phyloP scores from a whole-genome alignment of 495 filamentous ascomycete genomes.

The Tuber borchii region DNA sequence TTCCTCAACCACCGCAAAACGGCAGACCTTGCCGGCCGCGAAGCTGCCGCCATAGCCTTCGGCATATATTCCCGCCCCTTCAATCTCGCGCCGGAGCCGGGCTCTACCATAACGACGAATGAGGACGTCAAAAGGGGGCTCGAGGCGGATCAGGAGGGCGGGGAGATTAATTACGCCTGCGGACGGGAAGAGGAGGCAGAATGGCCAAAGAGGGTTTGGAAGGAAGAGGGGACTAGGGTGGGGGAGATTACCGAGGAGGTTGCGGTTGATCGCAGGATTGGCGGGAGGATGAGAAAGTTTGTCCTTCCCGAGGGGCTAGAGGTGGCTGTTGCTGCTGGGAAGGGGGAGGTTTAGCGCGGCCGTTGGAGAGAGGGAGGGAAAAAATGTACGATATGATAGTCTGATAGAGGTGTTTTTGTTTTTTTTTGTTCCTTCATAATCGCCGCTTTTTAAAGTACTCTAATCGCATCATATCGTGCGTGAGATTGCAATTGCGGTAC shows the following conservation, averaged over 20 bases:
- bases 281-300: constrained; percentile 73
- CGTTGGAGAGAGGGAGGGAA: neutral
- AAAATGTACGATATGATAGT: neutral
- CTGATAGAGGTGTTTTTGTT: neutral
- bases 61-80: constrained; percentile 51
- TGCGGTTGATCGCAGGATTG: constrained; percentile 70
- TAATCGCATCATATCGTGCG: neutral
- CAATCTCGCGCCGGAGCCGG: constrained; percentile 28
- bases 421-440: neutral
- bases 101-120: constrained; percentile 30
- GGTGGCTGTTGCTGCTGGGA: constrained; percentile 51
- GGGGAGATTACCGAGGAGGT: constrained; percentile 62
- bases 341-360: neutral
- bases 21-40: constrained; percentile 81
- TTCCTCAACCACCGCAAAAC: constrained; percentile 80
- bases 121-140: constrained; percentile 36
- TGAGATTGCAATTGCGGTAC: neutral
- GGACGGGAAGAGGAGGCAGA: constrained; percentile 65
- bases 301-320: constrained; percentile 60
- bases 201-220: constrained; percentile 77
- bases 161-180: constrained; percentile 69
- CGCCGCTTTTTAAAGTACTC: neutral
- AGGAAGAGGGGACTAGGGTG: constrained; percentile 49
- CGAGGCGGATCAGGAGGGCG: constrained; percentile 41
- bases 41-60: constrained; percentile 77